A percentile compares a stretch with the other conserved stretches of the same genome.
Evolutionary conservation across 2,329 filamentous ascomycete species (phyloP).

Genomic region (Aspergillus novoparasiticus): DNA sequence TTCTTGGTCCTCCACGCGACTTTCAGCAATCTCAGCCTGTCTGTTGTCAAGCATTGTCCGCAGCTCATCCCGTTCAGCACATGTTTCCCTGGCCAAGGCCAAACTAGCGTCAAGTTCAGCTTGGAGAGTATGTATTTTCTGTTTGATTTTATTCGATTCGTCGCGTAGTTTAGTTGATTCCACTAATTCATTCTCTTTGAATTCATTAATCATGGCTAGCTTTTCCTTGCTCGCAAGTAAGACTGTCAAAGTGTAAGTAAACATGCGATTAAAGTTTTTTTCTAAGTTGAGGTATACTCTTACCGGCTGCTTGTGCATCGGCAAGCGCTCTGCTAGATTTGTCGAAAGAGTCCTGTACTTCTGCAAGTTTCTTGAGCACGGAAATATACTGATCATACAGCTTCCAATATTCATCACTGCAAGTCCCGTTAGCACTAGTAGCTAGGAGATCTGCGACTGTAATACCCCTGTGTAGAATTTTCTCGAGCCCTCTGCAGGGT

Average conservation of each 20-base stretch:
- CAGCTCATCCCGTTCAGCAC: conserved; percentile 43
- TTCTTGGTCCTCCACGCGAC: conserved; percentile 44
- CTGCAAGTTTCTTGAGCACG: conserved; percentile 40
- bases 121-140: conserved; percentile 40
- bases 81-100: conserved; percentile 40
- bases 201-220: conserved; percentile 39
- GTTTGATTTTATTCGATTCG: conserved; percentile 37
- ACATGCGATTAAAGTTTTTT: not conserved
- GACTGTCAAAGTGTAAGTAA: conserved; percentile 32
- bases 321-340: conserved; percentile 38
- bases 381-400: conserved; percentile 43
- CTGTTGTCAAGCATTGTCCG: conserved; percentile 42
- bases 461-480: conserved; percentile 41
- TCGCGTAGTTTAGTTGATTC: conserved; percentile 38
- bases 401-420: conserved; percentile 44
- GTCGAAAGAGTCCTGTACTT: conserved; percentile 40
- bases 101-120: conserved; percentile 44
- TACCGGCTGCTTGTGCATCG: conserved; percentile 41
- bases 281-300: conserved; percentile 15
- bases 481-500: conserved; percentile 36
- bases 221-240: conserved; percentile 41
- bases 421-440: conserved; percentile 19
- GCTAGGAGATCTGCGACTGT: not conserved
- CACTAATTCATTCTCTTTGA: conserved; percentile 37
- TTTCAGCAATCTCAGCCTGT: conserved; percentile 41